Evolutionary conservation across 768 basidiomycete species (phyloP).

Genomic region (Macrolepiota fuliginosa): DNA sequence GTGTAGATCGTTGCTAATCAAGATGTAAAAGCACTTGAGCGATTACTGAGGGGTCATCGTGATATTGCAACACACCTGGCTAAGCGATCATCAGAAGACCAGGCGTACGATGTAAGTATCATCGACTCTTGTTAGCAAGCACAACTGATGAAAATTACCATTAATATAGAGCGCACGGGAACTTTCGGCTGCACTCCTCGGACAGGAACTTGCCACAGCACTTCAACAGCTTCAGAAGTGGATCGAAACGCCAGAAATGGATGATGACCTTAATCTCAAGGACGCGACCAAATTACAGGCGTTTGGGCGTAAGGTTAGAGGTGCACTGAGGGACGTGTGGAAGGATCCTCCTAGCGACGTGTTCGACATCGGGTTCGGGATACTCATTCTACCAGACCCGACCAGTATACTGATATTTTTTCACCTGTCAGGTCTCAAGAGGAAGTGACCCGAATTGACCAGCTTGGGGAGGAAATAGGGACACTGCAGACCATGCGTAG

Average conservation of each 20-base stretch:
- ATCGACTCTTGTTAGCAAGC: not conserved
- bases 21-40: constrained; percentile 52
- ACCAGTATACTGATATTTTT: not conserved
- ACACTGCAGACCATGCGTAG: constrained; percentile 71
- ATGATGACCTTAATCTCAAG: constrained; percentile 44
- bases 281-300: constrained; percentile 36
- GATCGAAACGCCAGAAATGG: constrained; percentile 43
- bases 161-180: constrained; percentile 76
- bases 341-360: constrained; percentile 65
- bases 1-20: constrained; percentile 51
- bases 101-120: constrained; percentile 69
- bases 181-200: constrained; percentile 74
- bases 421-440: constrained; percentile 62
- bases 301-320: constrained; percentile 59
- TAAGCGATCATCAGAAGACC: constrained; percentile 74
- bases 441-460: constrained; percentile 66
- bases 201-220: constrained; percentile 76
- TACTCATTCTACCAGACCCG: not conserved
- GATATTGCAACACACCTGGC: constrained; percentile 65
- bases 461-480: constrained; percentile 72
- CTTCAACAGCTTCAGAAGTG: constrained; percentile 55
- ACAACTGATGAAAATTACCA: constrained; percentile 3
- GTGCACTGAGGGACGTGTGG: constrained; percentile 72
- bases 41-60: constrained; percentile 58
- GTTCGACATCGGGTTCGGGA: constrained; percentile 75